phyloP scores from a whole-genome alignment of 2,329 filamentous ascomycete species.

The Penicillium sp. region DNA sequence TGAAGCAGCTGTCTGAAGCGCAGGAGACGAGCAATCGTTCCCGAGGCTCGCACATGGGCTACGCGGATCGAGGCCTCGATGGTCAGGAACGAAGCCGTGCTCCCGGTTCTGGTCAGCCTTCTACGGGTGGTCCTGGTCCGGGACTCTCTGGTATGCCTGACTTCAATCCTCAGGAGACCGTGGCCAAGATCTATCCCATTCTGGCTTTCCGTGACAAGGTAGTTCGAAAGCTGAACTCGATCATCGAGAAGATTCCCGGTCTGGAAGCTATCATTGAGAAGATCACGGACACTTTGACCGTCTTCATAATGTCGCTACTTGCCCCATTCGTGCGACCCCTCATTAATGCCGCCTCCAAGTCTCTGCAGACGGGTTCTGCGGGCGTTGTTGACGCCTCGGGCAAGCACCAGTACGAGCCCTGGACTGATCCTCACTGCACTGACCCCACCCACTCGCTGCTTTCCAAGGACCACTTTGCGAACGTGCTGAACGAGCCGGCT shows the following conservation, averaged over 20 bases:
- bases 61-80: slow-evolving; percentile 19
- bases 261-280: slow-evolving; percentile 87
- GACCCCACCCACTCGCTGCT: slow-evolving; percentile 81
- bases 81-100: slow-evolving; percentile 28
- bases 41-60: slow-evolving; percentile 32
- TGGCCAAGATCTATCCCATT: slow-evolving; percentile 87
- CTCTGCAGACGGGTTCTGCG: slow-evolving; percentile 81
- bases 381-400: slow-evolving; percentile 66
- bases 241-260: slow-evolving; percentile 88
- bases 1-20: slow-evolving; percentile 61
- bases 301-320: slow-evolving; percentile 86
- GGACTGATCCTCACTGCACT: slow-evolving; percentile 71
- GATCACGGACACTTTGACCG: slow-evolving; percentile 86
- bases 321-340: slow-evolving; percentile 90
- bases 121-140: slow-evolving; percentile 42
- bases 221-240: slow-evolving; percentile 75
- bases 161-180: slow-evolving; percentile 76
- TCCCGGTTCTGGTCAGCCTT: slow-evolving; percentile 45
- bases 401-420: slow-evolving; percentile 74
- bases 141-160: slow-evolving; percentile 72
- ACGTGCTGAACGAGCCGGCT: slow-evolving; percentile 73
- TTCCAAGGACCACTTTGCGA: slow-evolving; percentile 81
- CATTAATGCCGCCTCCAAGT: slow-evolving; percentile 80
- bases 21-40: slow-evolving; percentile 61
- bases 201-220: slow-evolving; percentile 92